Evolutionary conservation across 495 filamentous ascomycete species (phyloP).

Genomic region (Evansstolkia leycettana): DNA sequence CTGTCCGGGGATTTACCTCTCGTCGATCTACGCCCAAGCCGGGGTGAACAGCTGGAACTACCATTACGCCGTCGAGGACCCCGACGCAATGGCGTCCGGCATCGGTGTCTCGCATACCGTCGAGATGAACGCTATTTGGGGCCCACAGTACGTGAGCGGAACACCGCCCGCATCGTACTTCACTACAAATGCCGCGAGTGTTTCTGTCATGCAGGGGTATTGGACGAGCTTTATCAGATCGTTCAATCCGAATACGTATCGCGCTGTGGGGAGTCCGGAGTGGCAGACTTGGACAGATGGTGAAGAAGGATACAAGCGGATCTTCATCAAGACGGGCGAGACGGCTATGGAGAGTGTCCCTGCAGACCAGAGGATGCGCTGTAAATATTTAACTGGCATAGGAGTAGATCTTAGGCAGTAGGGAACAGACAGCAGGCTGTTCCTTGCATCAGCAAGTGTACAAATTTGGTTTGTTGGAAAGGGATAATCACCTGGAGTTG

Average conservation of each 20-base stretch:
- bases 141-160: conserved; percentile 28
- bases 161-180: conserved; percentile 40
- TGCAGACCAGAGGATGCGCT: conserved; percentile 31
- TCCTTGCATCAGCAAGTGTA: too few species aligned
- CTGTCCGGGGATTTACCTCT: conserved; percentile 52
- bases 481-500: too few species aligned
- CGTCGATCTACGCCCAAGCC: conserved; percentile 24
- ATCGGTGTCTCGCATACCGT: conserved; percentile 50
- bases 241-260: conserved; percentile 49
- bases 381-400: conserved; percentile 41
- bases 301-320: conserved; percentile 21
- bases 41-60: conserved; percentile 45
- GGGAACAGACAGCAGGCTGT: not conserved
- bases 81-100: conserved; percentile 31
- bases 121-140: conserved; percentile 52
- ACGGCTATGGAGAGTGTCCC: conserved; percentile 48
- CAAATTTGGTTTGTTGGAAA: too few species aligned
- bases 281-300: conserved; percentile 35
- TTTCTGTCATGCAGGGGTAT: conserved; percentile 50
- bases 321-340: conserved; percentile 43
- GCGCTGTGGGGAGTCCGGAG: conserved; percentile 25
- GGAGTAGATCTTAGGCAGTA: conserved; percentile 39
- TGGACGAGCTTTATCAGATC: conserved; percentile 57
- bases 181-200: conserved; percentile 35
- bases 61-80: conserved; percentile 51